phyloP scores from a whole-genome alignment of 2,329 filamentous ascomycete species.

The Kalmusia sp. region DNA sequence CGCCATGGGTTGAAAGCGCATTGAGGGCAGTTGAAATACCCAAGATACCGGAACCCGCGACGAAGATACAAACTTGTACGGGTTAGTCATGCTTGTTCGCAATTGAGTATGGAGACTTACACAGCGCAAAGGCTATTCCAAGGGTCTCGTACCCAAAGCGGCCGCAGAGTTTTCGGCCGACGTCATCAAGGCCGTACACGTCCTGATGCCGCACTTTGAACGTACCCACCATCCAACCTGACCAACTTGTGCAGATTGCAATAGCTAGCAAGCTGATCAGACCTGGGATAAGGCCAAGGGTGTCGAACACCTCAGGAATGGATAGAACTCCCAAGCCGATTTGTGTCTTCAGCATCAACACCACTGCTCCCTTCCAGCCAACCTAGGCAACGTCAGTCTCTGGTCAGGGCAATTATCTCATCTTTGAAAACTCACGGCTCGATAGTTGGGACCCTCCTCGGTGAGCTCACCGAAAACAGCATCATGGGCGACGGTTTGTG shows the following conservation, averaged over 20 bases:
- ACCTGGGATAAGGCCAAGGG: constrained; percentile 58
- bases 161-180: constrained; percentile 62
- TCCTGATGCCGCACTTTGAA: constrained; percentile 63
- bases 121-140: constrained; percentile 41
- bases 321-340: constrained; percentile 55
- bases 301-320: constrained; percentile 55
- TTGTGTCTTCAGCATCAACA: constrained; percentile 41
- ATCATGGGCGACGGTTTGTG: constrained; percentile 13
- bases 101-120: constrained; percentile 31
- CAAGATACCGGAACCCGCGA: constrained; percentile 73
- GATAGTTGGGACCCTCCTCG: constrained; percentile 62
- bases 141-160: constrained; percentile 59
- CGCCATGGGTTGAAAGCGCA: constrained; percentile 65
- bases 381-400: constrained; percentile 23
- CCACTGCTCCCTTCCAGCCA: constrained; percentile 33
- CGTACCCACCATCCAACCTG: constrained; percentile 56
- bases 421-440: constrained; percentile 49
- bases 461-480: constrained; percentile 59
- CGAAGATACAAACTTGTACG: constrained; percentile 54
- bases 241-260: constrained; percentile 57
- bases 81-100: constrained; percentile 14
- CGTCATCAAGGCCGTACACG: constrained; percentile 66
- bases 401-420: constrained; percentile 56
- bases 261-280: constrained; percentile 53
- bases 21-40: constrained; percentile 48